These are phyloP conservation scores for Fusarium sororula DNA, from an alignment of 2,329 filamentous ascomycete species.

Conservation along the genomic window DNA sequence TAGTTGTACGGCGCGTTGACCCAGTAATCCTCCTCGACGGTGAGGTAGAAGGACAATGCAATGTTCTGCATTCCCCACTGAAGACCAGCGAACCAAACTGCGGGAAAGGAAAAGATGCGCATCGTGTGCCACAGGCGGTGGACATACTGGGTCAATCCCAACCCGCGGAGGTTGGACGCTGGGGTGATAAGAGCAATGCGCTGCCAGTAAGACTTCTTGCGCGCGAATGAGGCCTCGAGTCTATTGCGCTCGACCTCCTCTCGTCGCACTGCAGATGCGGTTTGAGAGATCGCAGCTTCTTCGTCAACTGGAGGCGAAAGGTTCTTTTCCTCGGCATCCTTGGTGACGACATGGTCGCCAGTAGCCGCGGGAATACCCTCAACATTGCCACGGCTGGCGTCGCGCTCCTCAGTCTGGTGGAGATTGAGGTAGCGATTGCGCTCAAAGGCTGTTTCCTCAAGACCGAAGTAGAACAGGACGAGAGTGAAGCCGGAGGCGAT, in stretches of 20 bases:
- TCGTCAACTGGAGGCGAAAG: slow-evolving; percentile 8
- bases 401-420: slow-evolving; percentile 14
- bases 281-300: slow-evolving; percentile 3
- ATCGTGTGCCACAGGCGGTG: slow-evolving; percentile 63
- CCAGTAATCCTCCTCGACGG: slow-evolving; percentile 66
- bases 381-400: slow-evolving; percentile 8
- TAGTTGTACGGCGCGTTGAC: slow-evolving; percentile 64
- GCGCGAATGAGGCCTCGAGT: slow-evolving; percentile 38
- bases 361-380: slow-evolving; percentile 21
- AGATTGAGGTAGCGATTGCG: slow-evolving; percentile 50
- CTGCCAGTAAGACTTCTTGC: slow-evolving; percentile 61
- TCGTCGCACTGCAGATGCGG: slow-evolving; percentile 21
- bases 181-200: slow-evolving; percentile 65
- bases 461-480: slow-evolving; percentile 58
- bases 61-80: slow-evolving; percentile 69
- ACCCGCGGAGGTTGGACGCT: slow-evolving; percentile 61
- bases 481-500: slow-evolving; percentile 60
- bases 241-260: slow-evolving; percentile 32
- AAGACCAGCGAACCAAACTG: slow-evolving; percentile 64
- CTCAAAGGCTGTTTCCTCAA: slow-evolving; percentile 63
- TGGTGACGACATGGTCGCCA: neutral
- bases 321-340: slow-evolving; percentile 17
- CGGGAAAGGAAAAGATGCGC: slow-evolving; percentile 66
- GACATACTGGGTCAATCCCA: slow-evolving; percentile 63
- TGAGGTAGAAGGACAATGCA: slow-evolving; percentile 68